phyloP scores from a whole-genome alignment of 2,329 filamentous ascomycete genomes.

The Penicillium verrucosum region DNA sequence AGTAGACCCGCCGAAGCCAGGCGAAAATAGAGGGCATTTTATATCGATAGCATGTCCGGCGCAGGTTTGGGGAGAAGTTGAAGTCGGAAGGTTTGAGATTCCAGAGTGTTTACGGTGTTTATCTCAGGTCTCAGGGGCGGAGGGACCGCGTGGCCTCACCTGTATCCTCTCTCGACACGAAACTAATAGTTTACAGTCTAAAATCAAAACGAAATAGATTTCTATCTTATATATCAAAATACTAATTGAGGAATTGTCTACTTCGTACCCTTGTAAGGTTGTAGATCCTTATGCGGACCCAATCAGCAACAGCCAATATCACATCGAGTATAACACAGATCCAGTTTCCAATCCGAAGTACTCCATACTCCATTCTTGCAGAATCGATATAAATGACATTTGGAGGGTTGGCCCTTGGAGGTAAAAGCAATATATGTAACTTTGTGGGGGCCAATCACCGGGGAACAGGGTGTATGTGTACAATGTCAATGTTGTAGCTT shows the following conservation, averaged over 20 bases:
- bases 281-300: not conserved
- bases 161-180: not conserved
- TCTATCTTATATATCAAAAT: not conserved
- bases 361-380: not conserved
- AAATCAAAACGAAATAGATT: not conserved
- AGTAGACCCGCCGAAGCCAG: constrained; percentile 56
- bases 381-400: not conserved
- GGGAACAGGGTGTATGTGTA: not conserved
- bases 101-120: constrained; percentile 15
- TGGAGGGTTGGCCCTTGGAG: not conserved
- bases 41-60: constrained; percentile 31
- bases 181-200: not conserved
- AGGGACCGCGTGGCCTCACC: not conserved
- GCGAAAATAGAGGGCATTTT: constrained; percentile 47
- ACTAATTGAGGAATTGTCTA: not conserved
- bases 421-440: not conserved
- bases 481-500: no score
- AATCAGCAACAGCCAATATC: constrained; percentile 11
- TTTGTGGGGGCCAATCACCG: not conserved
- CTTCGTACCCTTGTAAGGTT: not conserved
- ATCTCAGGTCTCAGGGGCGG: constrained; percentile 6
- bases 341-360: not conserved
- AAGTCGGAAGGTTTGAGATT: constrained; percentile 10
- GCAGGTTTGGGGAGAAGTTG: constrained; percentile 7
- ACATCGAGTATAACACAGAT: not conserved